Evolutionary conservation across 495 filamentous ascomycete species (phyloP).

Genomic region (Annulohypoxylon bovei): DNA sequence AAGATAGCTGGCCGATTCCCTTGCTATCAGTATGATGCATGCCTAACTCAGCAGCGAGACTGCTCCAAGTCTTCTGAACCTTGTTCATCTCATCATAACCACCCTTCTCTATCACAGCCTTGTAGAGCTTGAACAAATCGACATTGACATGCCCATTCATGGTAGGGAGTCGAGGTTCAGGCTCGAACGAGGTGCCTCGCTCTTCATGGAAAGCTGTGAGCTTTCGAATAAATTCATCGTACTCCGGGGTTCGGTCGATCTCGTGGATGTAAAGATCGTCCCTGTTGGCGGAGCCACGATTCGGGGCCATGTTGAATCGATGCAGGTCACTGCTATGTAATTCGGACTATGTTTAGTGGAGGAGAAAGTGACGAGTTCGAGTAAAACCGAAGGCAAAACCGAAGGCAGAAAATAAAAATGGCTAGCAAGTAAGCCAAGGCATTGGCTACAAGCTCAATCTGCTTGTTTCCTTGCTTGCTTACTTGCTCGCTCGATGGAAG

Average conservation of each 20-base stretch:
- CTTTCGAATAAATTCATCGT: slow-evolving; percentile 74
- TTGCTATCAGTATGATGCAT: slow-evolving; percentile 62
- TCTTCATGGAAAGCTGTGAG: slow-evolving; percentile 73
- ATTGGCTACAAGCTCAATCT: slow-evolving; percentile 11
- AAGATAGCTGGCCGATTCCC: slow-evolving; percentile 76
- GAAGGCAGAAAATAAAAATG: neutral
- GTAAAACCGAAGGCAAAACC: neutral
- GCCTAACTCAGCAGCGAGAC: slow-evolving; percentile 72
- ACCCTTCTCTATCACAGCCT: slow-evolving; percentile 72
- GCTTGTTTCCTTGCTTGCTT: slow-evolving; percentile 6
- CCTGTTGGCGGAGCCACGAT: slow-evolving; percentile 38
- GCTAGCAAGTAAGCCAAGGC: slow-evolving; percentile 9
- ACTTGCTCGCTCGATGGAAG: slow-evolving; percentile 5
- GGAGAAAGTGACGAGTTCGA: neutral
- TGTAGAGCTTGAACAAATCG: slow-evolving; percentile 76
- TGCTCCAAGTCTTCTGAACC: slow-evolving; percentile 82
- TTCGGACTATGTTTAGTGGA: neutral
- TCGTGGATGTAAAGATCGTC: slow-evolving; percentile 43
- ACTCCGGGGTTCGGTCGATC: slow-evolving; percentile 67
- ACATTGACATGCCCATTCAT: slow-evolving; percentile 68
- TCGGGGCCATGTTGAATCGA: slow-evolving; percentile 38
- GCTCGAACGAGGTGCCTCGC: slow-evolving; percentile 76
- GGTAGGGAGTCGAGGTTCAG: slow-evolving; percentile 71
- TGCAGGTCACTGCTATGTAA: neutral
- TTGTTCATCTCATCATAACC: slow-evolving; percentile 84